These are phyloP conservation scores for Grigorovia jiainica DNA, from an alignment of 805 yeast species.

Conservation along the genomic window DNA sequence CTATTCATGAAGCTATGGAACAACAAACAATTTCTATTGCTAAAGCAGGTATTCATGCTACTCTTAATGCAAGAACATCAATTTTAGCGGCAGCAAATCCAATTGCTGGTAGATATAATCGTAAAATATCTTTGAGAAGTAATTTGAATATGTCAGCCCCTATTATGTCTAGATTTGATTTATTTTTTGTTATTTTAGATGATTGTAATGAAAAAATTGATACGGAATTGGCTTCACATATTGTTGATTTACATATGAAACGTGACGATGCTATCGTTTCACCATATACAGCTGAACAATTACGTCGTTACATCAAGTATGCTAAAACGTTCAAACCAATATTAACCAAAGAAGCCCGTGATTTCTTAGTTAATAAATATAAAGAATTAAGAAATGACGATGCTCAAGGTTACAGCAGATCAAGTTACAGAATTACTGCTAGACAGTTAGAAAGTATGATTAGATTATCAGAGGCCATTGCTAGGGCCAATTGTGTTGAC, in stretches of 20 bases:
- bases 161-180: conserved; percentile 94
- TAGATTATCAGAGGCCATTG: conserved; percentile 90
- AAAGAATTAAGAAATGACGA: conserved; percentile 83
- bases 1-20: conserved; percentile 99
- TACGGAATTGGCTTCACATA: conserved; percentile 83
- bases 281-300: conserved; percentile 81
- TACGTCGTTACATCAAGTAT: conserved; percentile 78
- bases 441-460: conserved; percentile 94
- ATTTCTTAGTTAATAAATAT: conserved; percentile 64
- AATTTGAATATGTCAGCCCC: conserved; percentile 96
- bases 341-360: conserved; percentile 74
- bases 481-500: conserved; percentile 91
- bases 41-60: conserved; percentile 97
- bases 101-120: conserved; percentile 90
- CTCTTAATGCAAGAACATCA: conserved; percentile 91
- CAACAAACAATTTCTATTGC: conserved; percentile 98
- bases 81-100: conserved; percentile 99
- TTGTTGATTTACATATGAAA: conserved; percentile 84
- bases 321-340: conserved; percentile 90
- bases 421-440: conserved; percentile 90
- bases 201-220: conserved; percentile 90
- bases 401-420: conserved; percentile 70
- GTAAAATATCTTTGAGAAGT: conserved; percentile 72
- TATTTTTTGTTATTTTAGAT: conserved; percentile 88
- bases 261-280: conserved; percentile 86